These are phyloP conservation scores for Annulohypoxylon stygium DNA, from an alignment of 495 filamentous ascomycete species.

Conservation along the genomic window DNA sequence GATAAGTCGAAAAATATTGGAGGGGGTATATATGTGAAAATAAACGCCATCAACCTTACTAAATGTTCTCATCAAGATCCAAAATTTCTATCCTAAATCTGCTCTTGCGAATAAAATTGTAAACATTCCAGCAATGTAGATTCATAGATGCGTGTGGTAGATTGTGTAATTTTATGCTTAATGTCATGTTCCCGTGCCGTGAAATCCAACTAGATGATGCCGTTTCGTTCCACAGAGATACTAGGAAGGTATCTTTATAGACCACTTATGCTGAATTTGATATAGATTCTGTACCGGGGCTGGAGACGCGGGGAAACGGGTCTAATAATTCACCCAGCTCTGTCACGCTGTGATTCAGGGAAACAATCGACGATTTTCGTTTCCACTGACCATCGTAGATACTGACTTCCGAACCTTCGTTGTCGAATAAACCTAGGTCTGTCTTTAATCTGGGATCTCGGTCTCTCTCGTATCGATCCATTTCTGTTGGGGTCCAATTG, in stretches of 20 bases:
- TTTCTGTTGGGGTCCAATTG: constrained; percentile 49
- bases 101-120: background rate
- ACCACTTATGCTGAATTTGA: constrained; percentile 12
- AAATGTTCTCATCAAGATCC: constrained; percentile 1
- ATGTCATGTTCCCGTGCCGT: background rate
- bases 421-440: constrained; percentile 38
- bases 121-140: background rate
- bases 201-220: too few relatives aligned
- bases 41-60: background rate
- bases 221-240: constrained; percentile 3
- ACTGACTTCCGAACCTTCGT: constrained; percentile 37
- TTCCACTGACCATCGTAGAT: constrained; percentile 37
- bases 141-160: background rate
- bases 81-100: background rate
- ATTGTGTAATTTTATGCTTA: background rate
- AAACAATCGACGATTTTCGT: constrained; percentile 18
- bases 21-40: background rate
- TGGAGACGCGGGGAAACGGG: constrained; percentile 6
- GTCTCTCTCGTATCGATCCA: constrained; percentile 37
- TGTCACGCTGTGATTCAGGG: background rate
- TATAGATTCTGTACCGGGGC: background rate
- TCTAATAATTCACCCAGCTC: constrained; percentile 14
- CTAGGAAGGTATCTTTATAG: background rate
- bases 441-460: constrained; percentile 37
- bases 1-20: background rate